Evolutionary conservation across 805 yeast genomes (phyloP).

Genomic region (Candida chilensis): DNA sequence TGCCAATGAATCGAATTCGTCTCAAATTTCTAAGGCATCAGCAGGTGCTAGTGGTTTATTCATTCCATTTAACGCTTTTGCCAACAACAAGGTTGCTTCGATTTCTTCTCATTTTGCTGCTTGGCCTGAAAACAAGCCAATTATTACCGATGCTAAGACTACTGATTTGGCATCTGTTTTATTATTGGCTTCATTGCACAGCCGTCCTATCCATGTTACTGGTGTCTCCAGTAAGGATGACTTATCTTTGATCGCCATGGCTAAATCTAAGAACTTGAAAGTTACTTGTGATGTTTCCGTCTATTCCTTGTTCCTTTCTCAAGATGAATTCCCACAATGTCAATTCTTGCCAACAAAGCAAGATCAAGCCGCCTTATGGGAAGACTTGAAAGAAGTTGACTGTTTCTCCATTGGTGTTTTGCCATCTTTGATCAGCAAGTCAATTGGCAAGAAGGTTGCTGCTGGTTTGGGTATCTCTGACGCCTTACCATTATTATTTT

Average conservation of each 20-base stretch:
- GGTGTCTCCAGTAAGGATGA: constrained; percentile 78
- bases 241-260: constrained; percentile 73
- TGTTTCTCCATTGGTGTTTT: constrained; percentile 79
- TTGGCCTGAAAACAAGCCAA: constrained; percentile 82
- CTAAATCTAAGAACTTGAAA: constrained; percentile 70
- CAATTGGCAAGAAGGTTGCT: constrained; percentile 46
- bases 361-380: constrained; percentile 83
- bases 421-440: constrained; percentile 66
- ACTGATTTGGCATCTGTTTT: constrained; percentile 90
- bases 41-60: constrained; percentile 68
- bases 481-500: constrained; percentile 70
- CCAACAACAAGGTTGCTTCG: constrained; percentile 62
- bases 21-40: constrained; percentile 52
- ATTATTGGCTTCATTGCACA: constrained; percentile 81
- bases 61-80: constrained; percentile 70
- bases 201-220: constrained; percentile 79
- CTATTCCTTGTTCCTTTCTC: constrained; percentile 67
- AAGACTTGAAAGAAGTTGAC: constrained; percentile 60
- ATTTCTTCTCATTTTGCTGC: constrained; percentile 70
- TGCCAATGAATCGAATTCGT: constrained; percentile 65
- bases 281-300: constrained; percentile 90
- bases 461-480: constrained; percentile 78
- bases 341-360: constrained; percentile 68
- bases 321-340: constrained; percentile 64
- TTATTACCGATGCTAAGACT: constrained; percentile 85